A percentile compares a stretch with the other conserved stretches of the same genome.
Evolutionary conservation across 1,284 basidiomycete genomes (phyloP).

Genomic region (Peniophora sp.): DNA sequence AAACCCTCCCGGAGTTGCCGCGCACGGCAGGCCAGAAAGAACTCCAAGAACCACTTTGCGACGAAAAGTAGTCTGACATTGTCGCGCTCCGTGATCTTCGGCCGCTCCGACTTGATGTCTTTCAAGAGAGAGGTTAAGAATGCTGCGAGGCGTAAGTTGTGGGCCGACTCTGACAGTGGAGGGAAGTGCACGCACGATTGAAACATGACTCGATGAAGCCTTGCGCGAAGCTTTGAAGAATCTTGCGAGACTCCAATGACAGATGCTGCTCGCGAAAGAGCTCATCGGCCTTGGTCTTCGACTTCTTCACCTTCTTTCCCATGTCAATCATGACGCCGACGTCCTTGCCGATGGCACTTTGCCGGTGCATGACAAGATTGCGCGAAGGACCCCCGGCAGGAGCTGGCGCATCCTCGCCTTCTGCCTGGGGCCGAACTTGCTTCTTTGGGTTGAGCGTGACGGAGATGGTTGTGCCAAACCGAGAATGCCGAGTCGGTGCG

Average conservation of each 20-base stretch:
- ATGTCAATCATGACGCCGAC: slow-evolving; percentile 74
- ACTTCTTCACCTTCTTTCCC: slow-evolving; percentile 56
- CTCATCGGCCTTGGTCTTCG: slow-evolving; percentile 63
- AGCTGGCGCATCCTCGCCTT: slow-evolving; percentile 19
- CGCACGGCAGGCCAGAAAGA: slow-evolving; percentile 60
- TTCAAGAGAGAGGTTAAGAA: slow-evolving; percentile 81
- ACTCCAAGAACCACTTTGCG: slow-evolving; percentile 84
- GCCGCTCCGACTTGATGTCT: slow-evolving; percentile 86
- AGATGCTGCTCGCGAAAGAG: slow-evolving; percentile 68
- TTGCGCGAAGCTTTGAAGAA: slow-evolving; percentile 61
- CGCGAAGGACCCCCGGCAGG: slow-evolving; percentile 15
- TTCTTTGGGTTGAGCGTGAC: slow-evolving; percentile 61
- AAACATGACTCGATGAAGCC: slow-evolving; percentile 78
- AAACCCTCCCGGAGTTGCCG: slow-evolving; percentile 27
- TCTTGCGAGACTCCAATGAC: slow-evolving; percentile 59
- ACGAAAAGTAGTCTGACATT: slow-evolving; percentile 79
- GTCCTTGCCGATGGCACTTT: slow-evolving; percentile 72
- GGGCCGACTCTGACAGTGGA: not conserved
- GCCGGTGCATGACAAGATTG: slow-evolving; percentile 67
- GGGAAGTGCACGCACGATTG: slow-evolving; percentile 56
- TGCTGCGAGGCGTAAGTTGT: slow-evolving; percentile 32
- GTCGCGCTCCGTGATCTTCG: slow-evolving; percentile 87
- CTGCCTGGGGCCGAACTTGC: slow-evolving; percentile 17
- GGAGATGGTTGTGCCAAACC: slow-evolving; percentile 88
- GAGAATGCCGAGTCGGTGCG: slow-evolving; percentile 78